A percentile compares a stretch with the other conserved stretches of the same genome.
These are phyloP conservation scores for Talaromyces sp. DNA, from an alignment of 2,329 filamentous ascomycete species.

Conservation along the genomic window DNA sequence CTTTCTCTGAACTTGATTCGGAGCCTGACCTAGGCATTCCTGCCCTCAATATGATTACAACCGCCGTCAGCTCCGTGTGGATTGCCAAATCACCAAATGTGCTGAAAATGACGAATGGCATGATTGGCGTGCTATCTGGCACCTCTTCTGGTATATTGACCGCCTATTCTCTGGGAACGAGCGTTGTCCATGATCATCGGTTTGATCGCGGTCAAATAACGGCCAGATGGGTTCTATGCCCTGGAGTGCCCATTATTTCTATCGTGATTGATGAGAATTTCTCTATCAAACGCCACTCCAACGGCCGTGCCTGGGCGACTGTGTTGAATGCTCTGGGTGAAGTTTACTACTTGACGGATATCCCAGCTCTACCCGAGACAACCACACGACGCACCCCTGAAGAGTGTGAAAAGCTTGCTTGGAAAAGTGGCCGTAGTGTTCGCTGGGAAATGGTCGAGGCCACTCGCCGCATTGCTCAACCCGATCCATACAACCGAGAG, in stretches of 20 bases:
- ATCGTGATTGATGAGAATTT: constrained; percentile 82
- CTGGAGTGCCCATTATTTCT: constrained; percentile 84
- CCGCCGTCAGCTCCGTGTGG: constrained; percentile 78
- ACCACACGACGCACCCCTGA: constrained; percentile 43
- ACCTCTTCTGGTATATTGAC: constrained; percentile 80
- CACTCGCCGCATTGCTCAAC: constrained; percentile 66
- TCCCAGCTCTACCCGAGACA: constrained; percentile 43
- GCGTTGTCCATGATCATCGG: constrained; percentile 56
- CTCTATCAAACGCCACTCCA: constrained; percentile 62
- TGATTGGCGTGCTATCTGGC: constrained; percentile 77
- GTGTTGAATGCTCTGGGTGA: constrained; percentile 92
- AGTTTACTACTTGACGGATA: constrained; percentile 74
- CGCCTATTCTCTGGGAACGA: constrained; percentile 69
- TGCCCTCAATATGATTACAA: constrained; percentile 62
- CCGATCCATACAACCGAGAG: constrained; percentile 68
- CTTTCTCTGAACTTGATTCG: constrained; percentile 55
- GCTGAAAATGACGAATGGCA: constrained; percentile 66
- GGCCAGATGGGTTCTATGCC: constrained; percentile 83
- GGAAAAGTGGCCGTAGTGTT: constrained; percentile 72
- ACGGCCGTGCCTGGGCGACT: constrained; percentile 79
- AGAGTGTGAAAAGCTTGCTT: constrained; percentile 63
- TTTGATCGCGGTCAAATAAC: constrained; percentile 73
- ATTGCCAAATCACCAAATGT: constrained; percentile 77
- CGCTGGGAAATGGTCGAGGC: constrained; percentile 78
- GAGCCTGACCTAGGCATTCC: constrained; percentile 71